phyloP scores from a whole-genome alignment of 257 asterid species.

The Solanum raphanifolium region DNA sequence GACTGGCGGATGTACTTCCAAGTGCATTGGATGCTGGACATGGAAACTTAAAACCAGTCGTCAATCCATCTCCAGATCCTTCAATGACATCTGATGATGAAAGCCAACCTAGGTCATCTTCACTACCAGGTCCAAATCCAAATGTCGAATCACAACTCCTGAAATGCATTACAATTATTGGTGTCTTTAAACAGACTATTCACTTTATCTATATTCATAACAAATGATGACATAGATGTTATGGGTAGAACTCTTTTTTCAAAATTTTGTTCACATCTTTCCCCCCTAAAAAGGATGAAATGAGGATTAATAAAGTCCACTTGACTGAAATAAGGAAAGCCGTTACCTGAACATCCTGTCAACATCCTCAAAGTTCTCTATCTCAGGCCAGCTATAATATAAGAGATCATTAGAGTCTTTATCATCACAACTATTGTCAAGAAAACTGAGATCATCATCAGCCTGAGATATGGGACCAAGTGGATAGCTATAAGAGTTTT shows the following conservation, averaged over 20 bases:
- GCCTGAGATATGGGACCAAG: constrained; percentile 37
- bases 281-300: background rate
- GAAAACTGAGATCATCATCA: constrained; percentile 32
- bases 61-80: constrained; percentile 31
- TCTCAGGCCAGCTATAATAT: constrained; percentile 67
- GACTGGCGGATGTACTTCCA: constrained; percentile 19
- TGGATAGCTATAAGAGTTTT: constrained; percentile 40
- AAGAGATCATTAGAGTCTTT: constrained; percentile 56
- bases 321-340: constrained; percentile 2
- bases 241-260: background rate
- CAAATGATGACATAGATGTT: background rate
- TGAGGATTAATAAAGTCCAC: background rate
- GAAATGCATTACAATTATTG: constrained; percentile 11
- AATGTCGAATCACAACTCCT: constrained; percentile 77
- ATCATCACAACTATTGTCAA: constrained; percentile 33
- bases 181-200: background rate
- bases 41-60: constrained; percentile 38
- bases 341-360: constrained; percentile 80
- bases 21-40: constrained; percentile 31
- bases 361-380: constrained; percentile 79
- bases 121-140: constrained; percentile 55
- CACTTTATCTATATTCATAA: background rate
- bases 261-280: background rate
- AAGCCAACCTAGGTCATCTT: constrained; percentile 65
- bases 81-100: constrained; percentile 47